phyloP scores from a whole-genome alignment of 805 yeast genomes.

The Metschnikowia proteae region DNA sequence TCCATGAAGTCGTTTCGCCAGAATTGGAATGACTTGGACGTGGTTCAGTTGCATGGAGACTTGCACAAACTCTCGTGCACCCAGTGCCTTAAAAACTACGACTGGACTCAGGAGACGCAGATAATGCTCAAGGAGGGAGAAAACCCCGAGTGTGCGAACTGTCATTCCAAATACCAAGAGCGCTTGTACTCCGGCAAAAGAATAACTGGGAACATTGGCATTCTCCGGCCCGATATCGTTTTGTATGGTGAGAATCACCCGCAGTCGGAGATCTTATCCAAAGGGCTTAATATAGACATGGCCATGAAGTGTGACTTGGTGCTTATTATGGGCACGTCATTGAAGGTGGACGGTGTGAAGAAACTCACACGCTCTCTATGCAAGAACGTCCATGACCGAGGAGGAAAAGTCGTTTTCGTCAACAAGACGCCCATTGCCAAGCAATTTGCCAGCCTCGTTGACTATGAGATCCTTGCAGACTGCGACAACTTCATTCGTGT shows the following conservation, averaged over 20 bases:
- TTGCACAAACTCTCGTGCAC: slow-evolving; percentile 75
- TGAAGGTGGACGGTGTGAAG: slow-evolving; percentile 87
- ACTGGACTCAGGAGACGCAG: slow-evolving; percentile 58
- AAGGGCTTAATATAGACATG: slow-evolving; percentile 64
- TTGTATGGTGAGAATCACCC: slow-evolving; percentile 95
- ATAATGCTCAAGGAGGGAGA: slow-evolving; percentile 53
- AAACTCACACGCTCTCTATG: slow-evolving; percentile 68
- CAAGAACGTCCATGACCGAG: slow-evolving; percentile 66
- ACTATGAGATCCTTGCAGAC: slow-evolving; percentile 73
- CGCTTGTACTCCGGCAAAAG: slow-evolving; percentile 71
- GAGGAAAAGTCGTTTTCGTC: slow-evolving; percentile 74
- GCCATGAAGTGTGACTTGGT: slow-evolving; percentile 68
- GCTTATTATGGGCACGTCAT: slow-evolving; percentile 88
- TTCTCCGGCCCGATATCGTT: slow-evolving; percentile 83
- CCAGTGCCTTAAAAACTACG: slow-evolving; percentile 52
- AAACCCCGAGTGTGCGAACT: slow-evolving; percentile 73
- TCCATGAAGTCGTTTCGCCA: slow-evolving; percentile 26
- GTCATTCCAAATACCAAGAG: slow-evolving; percentile 53
- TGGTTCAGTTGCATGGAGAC: slow-evolving; percentile 90
- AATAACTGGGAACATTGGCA: slow-evolving; percentile 64
- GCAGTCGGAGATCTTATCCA: slow-evolving; percentile 71
- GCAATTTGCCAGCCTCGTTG: slow-evolving; percentile 69
- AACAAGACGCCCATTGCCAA: slow-evolving; percentile 64
- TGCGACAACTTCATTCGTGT: slow-evolving; percentile 77
- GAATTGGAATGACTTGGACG: slow-evolving; percentile 64